Base-by-base conservation (phyloP, 805 yeast species). In the Saccharomycopsis sp. region DNA sequence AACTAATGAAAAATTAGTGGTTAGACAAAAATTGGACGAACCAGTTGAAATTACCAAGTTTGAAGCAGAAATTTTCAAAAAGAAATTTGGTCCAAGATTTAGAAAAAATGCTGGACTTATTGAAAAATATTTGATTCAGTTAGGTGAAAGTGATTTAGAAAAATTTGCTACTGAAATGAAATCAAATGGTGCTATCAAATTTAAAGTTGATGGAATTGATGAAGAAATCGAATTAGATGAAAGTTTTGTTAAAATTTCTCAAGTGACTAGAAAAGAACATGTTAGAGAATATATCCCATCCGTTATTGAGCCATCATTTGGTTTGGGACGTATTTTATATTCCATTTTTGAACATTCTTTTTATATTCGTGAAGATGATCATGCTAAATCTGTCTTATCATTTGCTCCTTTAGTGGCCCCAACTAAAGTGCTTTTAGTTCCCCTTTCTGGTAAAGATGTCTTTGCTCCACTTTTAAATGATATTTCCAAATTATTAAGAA, bases 251-350 rank as follows among this genome's bases (percentile, higher is more conserved):
- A 69, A 69, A 50, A 86, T 92, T 57, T 84, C 73, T 53, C 76
- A 82, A 67, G 79, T 74, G 59, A 76, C 80, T 41, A 79, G 76
- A 57, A 79, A 80, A 37, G 95, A 86, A 65, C 95, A 88, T 61
- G 71, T 92, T 44, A 84, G 97, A 59, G 98, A 94, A 67, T 92
- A 66, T 66, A 84, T 85, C 51, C 99, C 99, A 48, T 87, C 84
- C 59, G 99, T 92, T 47, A 92, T 92, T 55, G 99, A 92, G 68
- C 99, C 99, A 48, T 92, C 99, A 5, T 92, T 92, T 57, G 99
- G 99, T 74, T 81, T 92, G 59, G 98, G 98, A 46, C 88, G 99
- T 69, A 86, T 94, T 61, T 69, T 92, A 50, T 92, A 92, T 67
- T 74, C 95, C 30, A 63, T 89, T 51, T 83, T 88, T 56, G 99